These are phyloP conservation scores for Penicillium simplicissimum DNA, from an alignment of 495 filamentous ascomycete genomes.

Conservation along the genomic window DNA sequence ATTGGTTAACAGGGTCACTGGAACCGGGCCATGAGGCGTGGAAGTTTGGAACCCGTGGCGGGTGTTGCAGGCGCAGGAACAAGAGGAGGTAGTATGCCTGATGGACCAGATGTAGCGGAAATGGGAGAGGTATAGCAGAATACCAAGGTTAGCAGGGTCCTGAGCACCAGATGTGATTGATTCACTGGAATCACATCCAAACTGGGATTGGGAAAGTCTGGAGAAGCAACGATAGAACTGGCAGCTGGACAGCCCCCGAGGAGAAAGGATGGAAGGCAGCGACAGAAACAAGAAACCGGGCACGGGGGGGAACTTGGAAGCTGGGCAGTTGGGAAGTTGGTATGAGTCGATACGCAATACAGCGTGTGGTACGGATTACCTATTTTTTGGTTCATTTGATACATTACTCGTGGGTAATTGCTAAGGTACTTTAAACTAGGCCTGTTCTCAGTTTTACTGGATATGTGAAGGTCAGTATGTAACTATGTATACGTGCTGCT, in stretches of 20 bases:
- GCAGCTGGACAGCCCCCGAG: background rate
- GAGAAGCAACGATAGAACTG: background rate
- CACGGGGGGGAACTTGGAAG: slow-evolving; percentile 3
- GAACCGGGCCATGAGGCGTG: slow-evolving; percentile 9
- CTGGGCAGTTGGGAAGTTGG: background rate
- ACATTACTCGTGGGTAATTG: background rate
- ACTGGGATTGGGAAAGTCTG: background rate
- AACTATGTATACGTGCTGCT: background rate
- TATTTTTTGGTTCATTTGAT: background rate
- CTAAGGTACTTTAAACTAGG: background rate
- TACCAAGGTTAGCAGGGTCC: background rate
- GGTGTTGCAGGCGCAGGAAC: slow-evolving; percentile 22
- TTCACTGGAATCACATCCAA: background rate
- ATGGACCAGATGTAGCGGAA: background rate
- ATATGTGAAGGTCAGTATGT: background rate
- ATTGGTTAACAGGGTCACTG: slow-evolving; percentile 21
- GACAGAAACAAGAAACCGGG: slow-evolving; percentile 12
- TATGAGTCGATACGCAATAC: background rate
- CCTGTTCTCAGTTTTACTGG: too few species aligned
- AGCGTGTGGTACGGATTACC: background rate
- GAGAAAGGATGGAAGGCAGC: slow-evolving; percentile 10
- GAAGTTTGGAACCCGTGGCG: slow-evolving; percentile 24
- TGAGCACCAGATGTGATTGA: background rate
- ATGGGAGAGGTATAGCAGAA: background rate
- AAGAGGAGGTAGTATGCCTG: background rate